Conservation (phyloP, 306 rosid genomes). For the Malus orientalis region DNA sequence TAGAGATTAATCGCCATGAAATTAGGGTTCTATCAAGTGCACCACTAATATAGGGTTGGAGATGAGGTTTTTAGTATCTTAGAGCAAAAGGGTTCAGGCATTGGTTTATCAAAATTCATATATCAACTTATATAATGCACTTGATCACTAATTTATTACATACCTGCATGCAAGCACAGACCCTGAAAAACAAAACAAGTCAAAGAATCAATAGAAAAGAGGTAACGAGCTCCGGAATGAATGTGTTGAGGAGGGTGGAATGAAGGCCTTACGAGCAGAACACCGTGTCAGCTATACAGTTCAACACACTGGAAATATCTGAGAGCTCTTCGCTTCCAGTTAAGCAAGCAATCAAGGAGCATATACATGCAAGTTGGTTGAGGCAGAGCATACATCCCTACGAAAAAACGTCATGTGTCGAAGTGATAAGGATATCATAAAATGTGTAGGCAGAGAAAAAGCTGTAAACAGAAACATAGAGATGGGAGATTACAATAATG, state of each 20-base stretch:
- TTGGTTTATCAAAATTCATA: neutral
- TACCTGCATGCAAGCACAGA: slow-evolving; percentile 86
- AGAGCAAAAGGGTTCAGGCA: neutral
- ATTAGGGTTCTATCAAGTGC: neutral
- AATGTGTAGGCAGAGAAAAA: neutral
- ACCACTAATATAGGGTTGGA: neutral
- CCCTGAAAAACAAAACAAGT: slow-evolving; percentile 28
- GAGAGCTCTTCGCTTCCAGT: slow-evolving; percentile 45
- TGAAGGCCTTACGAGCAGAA: slow-evolving; percentile 61
- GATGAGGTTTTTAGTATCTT: neutral
- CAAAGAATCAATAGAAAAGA: slow-evolving; percentile 5
- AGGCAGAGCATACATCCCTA: slow-evolving; percentile 49
- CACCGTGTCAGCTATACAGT: slow-evolving; percentile 46
- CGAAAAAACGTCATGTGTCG: neutral
- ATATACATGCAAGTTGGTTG: slow-evolving; percentile 55
- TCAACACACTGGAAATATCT: slow-evolving; percentile 40
- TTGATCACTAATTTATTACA: neutral
- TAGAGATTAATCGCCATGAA: neutral
- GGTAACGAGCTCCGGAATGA: neutral
- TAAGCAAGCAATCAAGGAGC: slow-evolving; percentile 46
- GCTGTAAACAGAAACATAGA: neutral
- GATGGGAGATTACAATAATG: slow-evolving; percentile 46
- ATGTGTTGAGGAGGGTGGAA: neutral
- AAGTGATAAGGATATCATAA: neutral
- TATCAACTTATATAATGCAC: neutral